Base-by-base conservation (phyloP, 768 basidiomycete genomes). In the Suillus brevipes region DNA sequence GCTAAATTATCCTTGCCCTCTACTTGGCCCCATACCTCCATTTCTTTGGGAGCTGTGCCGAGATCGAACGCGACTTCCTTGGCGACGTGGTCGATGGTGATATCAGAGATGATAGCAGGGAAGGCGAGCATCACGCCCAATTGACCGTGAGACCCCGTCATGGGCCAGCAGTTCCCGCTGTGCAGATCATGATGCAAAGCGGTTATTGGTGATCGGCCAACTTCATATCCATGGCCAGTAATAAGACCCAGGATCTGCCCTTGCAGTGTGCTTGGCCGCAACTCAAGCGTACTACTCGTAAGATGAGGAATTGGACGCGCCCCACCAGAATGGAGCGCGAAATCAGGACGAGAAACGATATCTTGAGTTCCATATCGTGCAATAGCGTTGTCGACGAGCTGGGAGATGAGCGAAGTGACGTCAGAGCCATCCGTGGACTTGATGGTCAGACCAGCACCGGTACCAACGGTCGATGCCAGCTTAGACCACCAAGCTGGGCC, bases 91-190 rank as follows among this genome's bases (percentile, higher is more conserved):
- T 99, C 97, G 25, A 93, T 84, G 12, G 94, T 94, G 60, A 99
- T 78, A 68, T 88, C 87, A 18, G 81, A 78, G 49, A 89, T 80
- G 52, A 79, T 75, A 9, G 84, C 81, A n/a, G 81, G 81, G 6
- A 84, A 83, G 2, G 88, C 87, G 36, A 99, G 86, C 42, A 82
- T 81, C 37, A 99, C 88, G 6, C 94, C 97, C 12, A 99, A 78
- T 71, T 92, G 92, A 4, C 96, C 97, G 57, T 84, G 75, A 20
- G 81, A 71, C 0, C 96, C 96, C 6, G 79, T 79, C 79, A 99
- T 94, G 1, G 97, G 93, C 95, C 97, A 99, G 77, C 97, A 99
- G 63, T 89, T 84, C 4, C 97, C 97, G 40, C 87, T 87, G 63
- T 90, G 85, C 34, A 82, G 80, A 66, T 97, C 94, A 65, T 92